Evolutionary conservation across 306 rosid species (phyloP), one percentile per base, ranked within the genome.

Genomic region (Begonia peltatifolia): DNA sequence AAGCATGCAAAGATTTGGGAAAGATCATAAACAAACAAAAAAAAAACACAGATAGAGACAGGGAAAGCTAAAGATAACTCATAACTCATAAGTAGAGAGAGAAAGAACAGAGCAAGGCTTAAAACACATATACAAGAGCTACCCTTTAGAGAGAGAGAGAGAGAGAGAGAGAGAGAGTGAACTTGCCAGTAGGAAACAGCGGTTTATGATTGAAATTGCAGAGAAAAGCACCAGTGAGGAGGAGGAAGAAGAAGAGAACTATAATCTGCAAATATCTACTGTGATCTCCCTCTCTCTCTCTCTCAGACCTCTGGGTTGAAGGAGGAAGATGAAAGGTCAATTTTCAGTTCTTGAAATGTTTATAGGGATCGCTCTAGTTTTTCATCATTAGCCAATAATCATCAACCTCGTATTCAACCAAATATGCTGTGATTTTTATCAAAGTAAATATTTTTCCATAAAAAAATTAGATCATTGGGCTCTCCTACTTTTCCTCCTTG

Each of bases 111-210:
- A 8, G 11, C 48, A 44, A 38, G 6, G 44, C 42, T 18, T 10
- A 17, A 18, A 16, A 57, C 30, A 46, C 22, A 4, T 17, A 57
- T 9, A 1, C 11, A 25, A 58, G 12, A 22, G 60, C 38, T 16
- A 18, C 3, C 13, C 36, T 9, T 30, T 42, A n/a, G 60, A 42
- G 11, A 2, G 41, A 56, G 20, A 23, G 42, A 57, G 36, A 56
- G 20, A 23, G 42, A 57, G 36, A n/a, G 60, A 42, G 11, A 2
- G 41, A 56, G 20, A 23, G 42, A 57, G 36, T 41, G 60, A 56
- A 50, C 42, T 46, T 47, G 15, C 62, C 53, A 46, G 62, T 52
- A 42, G 62, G 47, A 46, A 58, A 58, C 22, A 10, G 9, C 41
- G 12, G 50, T 38, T 46, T 11, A 23, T 44, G 42, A 9, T 47